A percentile compares a stretch with the other conserved stretches of the same genome.
These are phyloP conservation scores for Aspergillus uvarum DNA, from an alignment of 2,329 filamentous ascomycete species.

Conservation along the genomic window DNA sequence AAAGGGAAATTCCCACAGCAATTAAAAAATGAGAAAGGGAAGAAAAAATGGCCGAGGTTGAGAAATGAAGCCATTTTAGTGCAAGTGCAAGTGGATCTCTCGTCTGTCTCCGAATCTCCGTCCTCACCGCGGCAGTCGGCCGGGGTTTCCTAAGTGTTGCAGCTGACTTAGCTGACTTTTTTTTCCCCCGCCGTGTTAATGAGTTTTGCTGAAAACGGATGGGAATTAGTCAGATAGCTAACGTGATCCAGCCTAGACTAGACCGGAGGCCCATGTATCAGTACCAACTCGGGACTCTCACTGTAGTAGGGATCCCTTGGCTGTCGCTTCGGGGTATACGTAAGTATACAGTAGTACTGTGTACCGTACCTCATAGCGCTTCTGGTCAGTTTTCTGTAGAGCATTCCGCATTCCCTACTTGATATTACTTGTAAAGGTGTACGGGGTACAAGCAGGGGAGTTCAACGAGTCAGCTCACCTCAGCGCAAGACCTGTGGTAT, in stretches of 20 bases:
- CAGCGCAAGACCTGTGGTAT: background rate
- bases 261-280: background rate
- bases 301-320: background rate
- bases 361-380: too few species aligned
- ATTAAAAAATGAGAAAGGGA: background rate
- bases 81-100: conserved; percentile 15
- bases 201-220: background rate
- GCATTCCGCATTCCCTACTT: background rate
- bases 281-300: background rate
- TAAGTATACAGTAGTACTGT: too few species aligned
- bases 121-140: background rate
- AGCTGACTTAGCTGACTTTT: background rate
- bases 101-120: conserved; percentile 7
- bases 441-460: background rate
- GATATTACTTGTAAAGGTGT: background rate
- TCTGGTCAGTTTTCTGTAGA: background rate
- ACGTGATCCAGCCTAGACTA: background rate
- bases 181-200: too few species aligned
- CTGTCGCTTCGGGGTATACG: background rate
- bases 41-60: background rate
- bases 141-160: background rate
- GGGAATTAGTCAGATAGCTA: background rate
- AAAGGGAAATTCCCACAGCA: background rate
- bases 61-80: conserved; percentile 1
- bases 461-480: background rate